phyloP scores from a whole-genome alignment of 495 filamentous ascomycete species.

The Xylaria castorea region DNA sequence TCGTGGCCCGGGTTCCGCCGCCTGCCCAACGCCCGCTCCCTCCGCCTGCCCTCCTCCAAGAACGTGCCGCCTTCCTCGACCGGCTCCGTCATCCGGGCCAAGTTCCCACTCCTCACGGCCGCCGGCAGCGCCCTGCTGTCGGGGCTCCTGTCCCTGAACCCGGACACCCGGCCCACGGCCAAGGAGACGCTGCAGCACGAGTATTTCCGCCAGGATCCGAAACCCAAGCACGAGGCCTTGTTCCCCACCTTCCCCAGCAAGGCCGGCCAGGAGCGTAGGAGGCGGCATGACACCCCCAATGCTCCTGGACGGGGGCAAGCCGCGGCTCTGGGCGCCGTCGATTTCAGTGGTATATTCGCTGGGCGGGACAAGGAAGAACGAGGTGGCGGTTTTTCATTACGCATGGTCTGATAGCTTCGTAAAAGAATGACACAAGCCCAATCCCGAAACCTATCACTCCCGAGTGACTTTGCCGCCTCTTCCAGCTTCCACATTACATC shows the following conservation, averaged over 20 bases:
- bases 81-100: conserved; percentile 64
- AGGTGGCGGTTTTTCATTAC: conserved; percentile 82
- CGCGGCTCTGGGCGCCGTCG: conserved; percentile 68
- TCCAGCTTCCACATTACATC: background rate
- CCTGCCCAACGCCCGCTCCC: conserved; percentile 84
- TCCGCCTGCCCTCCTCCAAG: conserved; percentile 70
- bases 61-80: conserved; percentile 47
- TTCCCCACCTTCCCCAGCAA: conserved; percentile 94
- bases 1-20: conserved; percentile 87
- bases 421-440: background rate
- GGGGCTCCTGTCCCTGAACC: conserved; percentile 76
- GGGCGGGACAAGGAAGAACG: conserved; percentile 74
- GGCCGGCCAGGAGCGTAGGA: conserved; percentile 86
- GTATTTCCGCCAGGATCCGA: conserved; percentile 90
- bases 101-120: conserved; percentile 81
- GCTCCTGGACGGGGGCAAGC: conserved; percentile 85
- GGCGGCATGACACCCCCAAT: conserved; percentile 76
- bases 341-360: conserved; percentile 81
- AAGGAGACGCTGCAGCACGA: conserved; percentile 68
- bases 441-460: background rate
- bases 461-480: background rate
- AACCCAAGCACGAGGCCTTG: conserved; percentile 83
- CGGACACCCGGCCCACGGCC: conserved; percentile 71
- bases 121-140: conserved; percentile 74
- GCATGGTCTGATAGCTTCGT: conserved; percentile 58